Conservation (phyloP, 2,329 filamentous ascomycete species). For the Cercospora sojina region DNA sequence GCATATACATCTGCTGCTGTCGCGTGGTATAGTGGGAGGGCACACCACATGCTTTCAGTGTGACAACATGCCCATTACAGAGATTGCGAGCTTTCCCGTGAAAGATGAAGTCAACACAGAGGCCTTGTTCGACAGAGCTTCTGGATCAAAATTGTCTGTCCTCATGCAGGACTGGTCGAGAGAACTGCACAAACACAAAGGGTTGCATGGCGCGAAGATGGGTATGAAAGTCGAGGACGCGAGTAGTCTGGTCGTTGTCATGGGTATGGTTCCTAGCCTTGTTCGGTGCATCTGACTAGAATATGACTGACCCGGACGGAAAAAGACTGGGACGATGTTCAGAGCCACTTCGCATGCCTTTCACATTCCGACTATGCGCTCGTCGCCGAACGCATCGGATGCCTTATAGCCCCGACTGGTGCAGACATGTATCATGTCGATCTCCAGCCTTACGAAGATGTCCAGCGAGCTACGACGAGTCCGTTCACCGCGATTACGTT, state of each 20-base stretch:
- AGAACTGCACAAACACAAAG: background rate
- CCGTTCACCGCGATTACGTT: slow-evolving; percentile 18
- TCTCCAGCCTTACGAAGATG: slow-evolving; percentile 13
- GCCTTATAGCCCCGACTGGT: background rate
- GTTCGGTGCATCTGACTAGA: background rate
- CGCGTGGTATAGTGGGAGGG: background rate
- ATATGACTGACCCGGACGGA: background rate
- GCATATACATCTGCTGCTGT: background rate
- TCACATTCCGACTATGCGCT: slow-evolving; percentile 4
- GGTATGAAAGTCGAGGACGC: background rate
- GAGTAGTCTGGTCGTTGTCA: background rate
- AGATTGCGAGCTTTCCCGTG: background rate
- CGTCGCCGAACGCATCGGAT: background rate
- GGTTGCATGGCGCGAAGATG: background rate
- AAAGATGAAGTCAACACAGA: background rate
- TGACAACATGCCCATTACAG: background rate
- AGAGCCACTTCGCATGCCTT: slow-evolving; percentile 9
- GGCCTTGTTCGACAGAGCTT: background rate
- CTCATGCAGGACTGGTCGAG: background rate
- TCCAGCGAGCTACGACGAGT: background rate
- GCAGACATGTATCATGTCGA: slow-evolving; percentile 16
- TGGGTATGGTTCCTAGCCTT: background rate
- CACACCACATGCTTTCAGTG: background rate
- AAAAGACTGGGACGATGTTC: slow-evolving; percentile 13
- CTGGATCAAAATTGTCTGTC: background rate